Evolutionary conservation across 805 yeast species (phyloP).

Genomic region (Metschnikowia anglica): DNA sequence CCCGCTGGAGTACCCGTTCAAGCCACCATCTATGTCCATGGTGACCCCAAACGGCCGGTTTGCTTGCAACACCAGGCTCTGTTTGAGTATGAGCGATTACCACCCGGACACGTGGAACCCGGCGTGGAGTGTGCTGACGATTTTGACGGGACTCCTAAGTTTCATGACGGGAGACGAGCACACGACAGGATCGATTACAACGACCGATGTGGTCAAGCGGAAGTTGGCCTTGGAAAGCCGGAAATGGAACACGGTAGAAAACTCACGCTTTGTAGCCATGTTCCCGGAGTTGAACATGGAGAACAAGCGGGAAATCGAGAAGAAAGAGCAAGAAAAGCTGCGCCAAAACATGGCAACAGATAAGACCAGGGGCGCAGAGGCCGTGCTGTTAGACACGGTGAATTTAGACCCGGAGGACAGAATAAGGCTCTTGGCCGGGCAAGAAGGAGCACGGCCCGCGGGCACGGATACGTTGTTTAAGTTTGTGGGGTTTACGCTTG

Average conservation of each 20-base stretch:
- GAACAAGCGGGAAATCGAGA: slow-evolving; percentile 36
- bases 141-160: slow-evolving; percentile 80
- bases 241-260: slow-evolving; percentile 56
- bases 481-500: slow-evolving; percentile 31
- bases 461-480: slow-evolving; percentile 19
- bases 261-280: slow-evolving; percentile 55
- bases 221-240: slow-evolving; percentile 59
- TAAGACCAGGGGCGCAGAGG: not conserved
- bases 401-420: slow-evolving; percentile 67
- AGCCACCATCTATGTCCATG: slow-evolving; percentile 89
- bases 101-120: slow-evolving; percentile 97
- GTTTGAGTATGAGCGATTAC: slow-evolving; percentile 90
- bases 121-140: slow-evolving; percentile 91
- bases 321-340: slow-evolving; percentile 19
- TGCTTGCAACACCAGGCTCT: slow-evolving; percentile 73
- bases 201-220: slow-evolving; percentile 58
- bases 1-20: slow-evolving; percentile 84
- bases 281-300: slow-evolving; percentile 67
- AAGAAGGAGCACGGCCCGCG: slow-evolving; percentile 10
- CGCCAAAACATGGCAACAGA: slow-evolving; percentile 10
- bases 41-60: slow-evolving; percentile 89
- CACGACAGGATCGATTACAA: slow-evolving; percentile 77
- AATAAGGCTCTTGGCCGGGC: slow-evolving; percentile 36
- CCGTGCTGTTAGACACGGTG: slow-evolving; percentile 33
- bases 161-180: slow-evolving; percentile 88